These are phyloP conservation scores for Solanum dulcamara DNA, from an alignment of 257 asterid species.

Conservation along the genomic window DNA sequence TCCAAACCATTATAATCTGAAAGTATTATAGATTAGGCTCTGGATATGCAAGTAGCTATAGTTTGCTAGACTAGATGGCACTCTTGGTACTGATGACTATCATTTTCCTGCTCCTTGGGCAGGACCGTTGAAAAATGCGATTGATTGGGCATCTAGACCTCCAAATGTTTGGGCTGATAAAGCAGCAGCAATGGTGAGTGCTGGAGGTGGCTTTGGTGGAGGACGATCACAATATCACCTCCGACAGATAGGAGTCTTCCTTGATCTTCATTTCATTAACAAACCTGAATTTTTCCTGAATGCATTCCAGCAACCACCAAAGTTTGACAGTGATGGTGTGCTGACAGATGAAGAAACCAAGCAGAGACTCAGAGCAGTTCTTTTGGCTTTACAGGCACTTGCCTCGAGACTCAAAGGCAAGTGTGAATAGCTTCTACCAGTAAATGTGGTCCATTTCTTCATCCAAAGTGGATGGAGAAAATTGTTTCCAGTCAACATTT, in stretches of 20 bases:
- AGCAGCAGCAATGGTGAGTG: constrained; percentile 71
- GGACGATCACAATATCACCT: constrained; percentile 78
- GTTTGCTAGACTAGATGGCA: background rate
- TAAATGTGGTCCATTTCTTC: background rate
- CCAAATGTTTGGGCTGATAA: constrained; percentile 80
- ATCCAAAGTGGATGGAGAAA: background rate
- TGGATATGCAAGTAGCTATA: background rate
- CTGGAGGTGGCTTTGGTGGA: constrained; percentile 76
- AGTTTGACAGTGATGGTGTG: constrained; percentile 58
- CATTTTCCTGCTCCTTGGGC: background rate
- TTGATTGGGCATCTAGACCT: constrained; percentile 90
- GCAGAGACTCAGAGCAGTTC: constrained; percentile 37
- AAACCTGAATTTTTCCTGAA: constrained; percentile 66
- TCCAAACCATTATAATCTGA: background rate
- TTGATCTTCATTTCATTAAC: constrained; percentile 85
- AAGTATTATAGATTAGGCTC: background rate
- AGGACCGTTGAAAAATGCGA: constrained; percentile 81
- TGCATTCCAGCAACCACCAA: constrained; percentile 52
- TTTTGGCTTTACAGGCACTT: constrained; percentile 43
- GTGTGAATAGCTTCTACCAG: constrained; percentile 1
- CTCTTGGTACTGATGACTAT: background rate
- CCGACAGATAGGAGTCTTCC: constrained; percentile 70
- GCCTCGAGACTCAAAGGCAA: constrained; percentile 49
- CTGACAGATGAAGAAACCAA: constrained; percentile 49
- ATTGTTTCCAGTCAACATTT: background rate